Evolutionary conservation across 768 basidiomycete species (phyloP), one percentile per base, ranked within the genome.

Genomic region (Cystofilobasidium ferigula): DNA sequence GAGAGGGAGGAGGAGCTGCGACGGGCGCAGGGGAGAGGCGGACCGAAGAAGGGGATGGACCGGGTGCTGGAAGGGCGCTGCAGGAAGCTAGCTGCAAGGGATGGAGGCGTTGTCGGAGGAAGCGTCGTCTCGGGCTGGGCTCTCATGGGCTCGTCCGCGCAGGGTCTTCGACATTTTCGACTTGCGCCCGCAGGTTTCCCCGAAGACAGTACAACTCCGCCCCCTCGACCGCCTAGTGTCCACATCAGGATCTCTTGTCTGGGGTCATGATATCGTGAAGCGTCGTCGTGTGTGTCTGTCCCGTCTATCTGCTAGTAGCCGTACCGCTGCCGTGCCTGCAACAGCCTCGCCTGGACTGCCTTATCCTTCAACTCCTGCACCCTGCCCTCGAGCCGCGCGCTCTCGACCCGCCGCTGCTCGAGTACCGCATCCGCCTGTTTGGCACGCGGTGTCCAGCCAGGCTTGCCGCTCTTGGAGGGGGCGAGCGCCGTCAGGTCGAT

Each of bases 401-500:
- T 26, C 32, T 58, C 57, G 8, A 24, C 10, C 35, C 28, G 36
- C 3, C 57, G 57, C 57, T 40, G n/a, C 57, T 58, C 57, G 24
- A 58, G 34, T 14, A 24, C 36, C 2, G 57, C 57, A 1, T 40
- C 57, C 2, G 57, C 35, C 22, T 26, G 57, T 9, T 40, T 58
- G 35, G 35, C 3, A 1, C 22, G 4, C 35, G 51, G 51, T 26
- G 7, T 24, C 32, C 28, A 58, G 22, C 51, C 10, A 8, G 38
- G 38, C 16, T 40, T 40, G 16, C 8, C 38, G 38, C 16, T 8
- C 12, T 12, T 20, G 22, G n/a, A 24, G 12, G 63, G 57, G 6
- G 34, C 58, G 3, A 61, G 10, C 1, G 57, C 70, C 0, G 87
- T 85, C 30, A 99, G 79, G 75, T 98, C 93, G 42, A 99, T 87